phyloP scores from a whole-genome alignment of 352 stramenopile species.

The Phytophthora sojae region DNA sequence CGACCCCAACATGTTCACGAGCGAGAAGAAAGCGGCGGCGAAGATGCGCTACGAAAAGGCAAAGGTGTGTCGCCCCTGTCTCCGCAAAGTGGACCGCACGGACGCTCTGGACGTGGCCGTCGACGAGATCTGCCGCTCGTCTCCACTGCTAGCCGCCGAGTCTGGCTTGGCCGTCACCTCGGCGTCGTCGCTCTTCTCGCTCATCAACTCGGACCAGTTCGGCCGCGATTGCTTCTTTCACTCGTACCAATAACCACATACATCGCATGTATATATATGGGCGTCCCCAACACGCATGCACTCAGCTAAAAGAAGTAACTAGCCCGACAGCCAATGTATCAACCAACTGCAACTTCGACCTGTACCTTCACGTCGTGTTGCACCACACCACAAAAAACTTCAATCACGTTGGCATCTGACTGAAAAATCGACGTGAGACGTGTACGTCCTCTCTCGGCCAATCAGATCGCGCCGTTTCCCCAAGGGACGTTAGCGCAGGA shows the following conservation, averaged over 20 bases:
- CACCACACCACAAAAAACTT: constrained; percentile 10
- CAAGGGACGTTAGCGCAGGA: constrained; percentile 18
- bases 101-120: constrained; percentile 39
- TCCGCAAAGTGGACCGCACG: constrained; percentile 30
- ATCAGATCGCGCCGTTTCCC: constrained; percentile 17
- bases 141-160: constrained; percentile 36
- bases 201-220: constrained; percentile 50
- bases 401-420: constrained; percentile 27
- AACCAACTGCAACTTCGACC: neutral
- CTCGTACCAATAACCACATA: constrained; percentile 28
- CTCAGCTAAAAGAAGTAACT: neutral
- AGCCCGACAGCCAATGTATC: neutral
- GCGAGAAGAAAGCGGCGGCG: neutral
- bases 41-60: constrained; percentile 33
- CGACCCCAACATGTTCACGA: constrained; percentile 21
- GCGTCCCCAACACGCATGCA: neutral
- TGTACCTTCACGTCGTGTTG: constrained; percentile 1
- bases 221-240: constrained; percentile 46
- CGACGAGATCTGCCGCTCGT: constrained; percentile 40
- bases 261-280: neutral
- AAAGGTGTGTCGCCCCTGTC: constrained; percentile 37
- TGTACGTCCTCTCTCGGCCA: constrained; percentile 8
- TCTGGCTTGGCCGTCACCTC: constrained; percentile 37
- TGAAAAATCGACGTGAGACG: constrained; percentile 25
- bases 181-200: constrained; percentile 44